Evolutionary conservation across 805 yeast species (phyloP), one percentile per base, ranked within the genome.

Genomic region (Hanseniaspora lindneri): DNA sequence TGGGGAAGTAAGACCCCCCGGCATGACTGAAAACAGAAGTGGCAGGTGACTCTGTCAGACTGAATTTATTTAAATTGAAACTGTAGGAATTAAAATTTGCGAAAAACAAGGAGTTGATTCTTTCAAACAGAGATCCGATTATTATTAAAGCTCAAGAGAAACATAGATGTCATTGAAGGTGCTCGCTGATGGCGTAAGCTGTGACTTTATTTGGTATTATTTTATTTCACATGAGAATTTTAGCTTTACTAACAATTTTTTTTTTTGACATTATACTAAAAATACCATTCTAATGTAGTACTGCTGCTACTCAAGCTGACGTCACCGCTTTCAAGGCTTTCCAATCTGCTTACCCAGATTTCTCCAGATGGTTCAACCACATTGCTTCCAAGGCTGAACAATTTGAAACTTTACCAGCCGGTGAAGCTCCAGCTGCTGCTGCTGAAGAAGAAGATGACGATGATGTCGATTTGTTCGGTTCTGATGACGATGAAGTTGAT

Each of bases 331-430:
- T 80, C 89, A 79, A 85, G 77, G 87, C 96, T 72, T 89, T 80
- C 83, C 87, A 87, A 76, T 66, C 75, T 64, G 71, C 81, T 71
- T 89, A 72, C 84, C 96, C 96, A 70, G 80, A 83, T 71, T 87
- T 87, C 67, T 73, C 95, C 67, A 88, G 97, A 79, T 92, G 96
- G 96, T 86, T 83, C 79, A 85, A 85, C 82, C 96, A 89, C 83
- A 83, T 89, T 66, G 92, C 94, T 69, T 80, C 96, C 54, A 83
- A 79, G 79, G 74, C 87, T 59, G 86, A 76, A 62, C 94, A 86
- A 70, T 86, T 86, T 65, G 77, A 72, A 56, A 62, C 80, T 55
- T 75, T 83, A 66, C 94, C 94, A 71, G 86, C 89, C 61, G 94
- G 77, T 57, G 59, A 66, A 51, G 70, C 66, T 54, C 64, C 66